Evolutionary conservation across 2,329 filamentous ascomycete species (phyloP).

Genomic region (Phoma sp.): DNA sequence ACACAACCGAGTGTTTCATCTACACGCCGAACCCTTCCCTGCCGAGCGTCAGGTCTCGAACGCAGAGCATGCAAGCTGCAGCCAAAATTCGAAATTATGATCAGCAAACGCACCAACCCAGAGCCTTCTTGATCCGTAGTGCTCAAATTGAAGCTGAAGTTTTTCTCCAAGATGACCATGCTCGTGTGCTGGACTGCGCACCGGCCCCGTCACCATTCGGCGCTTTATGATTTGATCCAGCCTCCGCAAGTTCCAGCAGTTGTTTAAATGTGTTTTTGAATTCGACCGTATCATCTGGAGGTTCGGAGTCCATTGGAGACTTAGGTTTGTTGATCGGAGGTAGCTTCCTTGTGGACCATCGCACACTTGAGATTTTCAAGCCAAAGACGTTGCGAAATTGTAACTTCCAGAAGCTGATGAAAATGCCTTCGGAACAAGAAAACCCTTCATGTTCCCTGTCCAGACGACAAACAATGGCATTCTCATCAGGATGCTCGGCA

Average conservation of each 20-base stretch:
- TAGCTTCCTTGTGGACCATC: slow-evolving; percentile 23
- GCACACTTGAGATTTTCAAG: slow-evolving; percentile 27
- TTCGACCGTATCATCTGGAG: slow-evolving; percentile 17
- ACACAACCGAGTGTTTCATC: slow-evolving; percentile 13
- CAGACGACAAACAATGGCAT: slow-evolving; percentile 30
- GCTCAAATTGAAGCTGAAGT: neutral
- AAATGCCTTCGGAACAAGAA: slow-evolving; percentile 28
- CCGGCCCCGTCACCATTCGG: neutral
- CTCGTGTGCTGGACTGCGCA: neutral
- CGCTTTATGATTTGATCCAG: neutral
- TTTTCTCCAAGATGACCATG: slow-evolving; percentile 2
- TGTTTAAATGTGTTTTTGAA: slow-evolving; percentile 30
- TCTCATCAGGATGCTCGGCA: slow-evolving; percentile 20
- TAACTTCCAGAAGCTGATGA: slow-evolving; percentile 35
- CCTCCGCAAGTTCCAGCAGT: slow-evolving; percentile 28
- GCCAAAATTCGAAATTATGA: slow-evolving; percentile 2
- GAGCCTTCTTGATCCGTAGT: neutral
- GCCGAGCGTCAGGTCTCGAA: slow-evolving; percentile 7
- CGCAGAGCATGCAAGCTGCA: neutral
- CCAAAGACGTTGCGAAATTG: slow-evolving; percentile 36
- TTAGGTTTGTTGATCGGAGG: neutral
- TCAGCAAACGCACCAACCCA: neutral
- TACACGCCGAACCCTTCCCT: slow-evolving; percentile 10
- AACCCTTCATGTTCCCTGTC: slow-evolving; percentile 30
- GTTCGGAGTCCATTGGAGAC: neutral